These are phyloP conservation scores for Chlamydomonas incerta DNA, from an alignment of 139 green algal genomes.

Conservation along the genomic window DNA sequence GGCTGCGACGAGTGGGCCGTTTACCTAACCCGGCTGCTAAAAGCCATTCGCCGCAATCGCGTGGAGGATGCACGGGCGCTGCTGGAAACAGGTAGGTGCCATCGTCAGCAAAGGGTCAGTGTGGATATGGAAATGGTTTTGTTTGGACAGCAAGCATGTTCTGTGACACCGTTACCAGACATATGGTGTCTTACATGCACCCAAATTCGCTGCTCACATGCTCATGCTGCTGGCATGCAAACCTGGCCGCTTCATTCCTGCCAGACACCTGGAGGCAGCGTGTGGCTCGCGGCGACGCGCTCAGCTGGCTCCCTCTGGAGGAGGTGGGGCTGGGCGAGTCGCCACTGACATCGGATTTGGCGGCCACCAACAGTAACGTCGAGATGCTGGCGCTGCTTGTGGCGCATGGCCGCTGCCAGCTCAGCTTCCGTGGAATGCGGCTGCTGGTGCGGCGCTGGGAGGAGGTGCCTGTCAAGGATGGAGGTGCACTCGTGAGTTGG, in stretches of 20 bases:
- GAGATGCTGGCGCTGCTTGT: constrained; percentile 25
- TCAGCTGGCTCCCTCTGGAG: not conserved
- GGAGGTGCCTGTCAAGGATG: not conserved
- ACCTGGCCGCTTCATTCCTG: no score
- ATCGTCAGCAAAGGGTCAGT: not conserved
- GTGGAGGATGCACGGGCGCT: not conserved
- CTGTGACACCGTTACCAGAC: not conserved
- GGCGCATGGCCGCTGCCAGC: constrained; percentile 9
- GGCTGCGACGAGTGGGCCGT: not conserved
- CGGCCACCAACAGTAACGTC: not conserved
- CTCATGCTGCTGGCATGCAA: no score
- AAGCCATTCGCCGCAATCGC: not conserved
- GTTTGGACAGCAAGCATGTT: not conserved
- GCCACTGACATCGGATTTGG: constrained; percentile 11
- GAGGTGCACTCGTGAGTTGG: not conserved
- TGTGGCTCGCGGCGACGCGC: not conserved
- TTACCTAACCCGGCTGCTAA: not conserved
- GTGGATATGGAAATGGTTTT: not conserved
- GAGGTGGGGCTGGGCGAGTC: not conserved
- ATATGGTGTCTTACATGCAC: not conserved
- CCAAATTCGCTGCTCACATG: not conserved
- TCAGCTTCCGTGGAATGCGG: not conserved
- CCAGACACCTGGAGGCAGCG: not conserved
- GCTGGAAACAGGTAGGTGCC: not conserved
- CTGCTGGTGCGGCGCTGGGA: constrained; percentile 25